Percentiles rank a stretch among this genome's conserved stretches.
phyloP scores from a whole-genome alignment of 495 filamentous ascomycete species.

The Xylaria venustula region DNA sequence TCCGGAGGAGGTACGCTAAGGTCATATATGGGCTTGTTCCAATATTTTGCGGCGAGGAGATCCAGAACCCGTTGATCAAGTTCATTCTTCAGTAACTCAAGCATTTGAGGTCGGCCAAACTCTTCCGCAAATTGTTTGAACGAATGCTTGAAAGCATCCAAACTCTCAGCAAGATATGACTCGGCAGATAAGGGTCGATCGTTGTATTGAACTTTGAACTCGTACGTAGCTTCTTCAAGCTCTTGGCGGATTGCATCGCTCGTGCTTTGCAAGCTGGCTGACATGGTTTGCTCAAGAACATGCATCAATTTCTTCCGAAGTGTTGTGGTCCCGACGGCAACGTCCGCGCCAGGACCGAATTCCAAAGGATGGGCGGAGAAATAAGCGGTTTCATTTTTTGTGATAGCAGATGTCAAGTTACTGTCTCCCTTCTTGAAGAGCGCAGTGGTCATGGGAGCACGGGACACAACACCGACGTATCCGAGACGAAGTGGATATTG shows the following conservation, averaged over 20 bases:
- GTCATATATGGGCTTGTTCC: conserved; percentile 93
- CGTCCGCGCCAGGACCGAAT: conserved; percentile 68
- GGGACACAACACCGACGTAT: conserved; percentile 95
- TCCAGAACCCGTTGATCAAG: conserved; percentile 95
- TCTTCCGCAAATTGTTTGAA: conserved; percentile 89
- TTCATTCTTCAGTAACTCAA: conserved; percentile 84
- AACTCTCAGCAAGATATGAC: conserved; percentile 89
- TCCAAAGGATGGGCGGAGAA: conserved; percentile 82
- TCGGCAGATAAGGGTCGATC: conserved; percentile 92
- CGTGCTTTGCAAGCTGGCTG: conserved; percentile 79
- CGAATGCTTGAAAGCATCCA: conserved; percentile 96
- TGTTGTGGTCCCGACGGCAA: conserved; percentile 78
- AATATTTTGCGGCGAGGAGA: conserved; percentile 90
- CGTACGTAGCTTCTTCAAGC: conserved; percentile 94
- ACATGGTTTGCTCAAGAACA: conserved; percentile 96
- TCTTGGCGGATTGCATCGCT: conserved; percentile 91
- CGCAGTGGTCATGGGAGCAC: conserved; percentile 64
- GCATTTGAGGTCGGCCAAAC: conserved; percentile 87
- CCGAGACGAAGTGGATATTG: conserved; percentile 94
- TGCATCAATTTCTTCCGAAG: conserved; percentile 95
- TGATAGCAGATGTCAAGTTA: conserved; percentile 78
- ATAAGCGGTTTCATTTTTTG: conserved; percentile 82
- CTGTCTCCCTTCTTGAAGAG: conserved; percentile 82
- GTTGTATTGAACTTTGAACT: conserved; percentile 99
- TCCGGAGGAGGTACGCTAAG: conserved; percentile 61